Percentiles rank a stretch among this genome's conserved stretches.
Evolutionary conservation across 139 green algal genomes (phyloP).

Genomic region (Asterochloris sp.): DNA sequence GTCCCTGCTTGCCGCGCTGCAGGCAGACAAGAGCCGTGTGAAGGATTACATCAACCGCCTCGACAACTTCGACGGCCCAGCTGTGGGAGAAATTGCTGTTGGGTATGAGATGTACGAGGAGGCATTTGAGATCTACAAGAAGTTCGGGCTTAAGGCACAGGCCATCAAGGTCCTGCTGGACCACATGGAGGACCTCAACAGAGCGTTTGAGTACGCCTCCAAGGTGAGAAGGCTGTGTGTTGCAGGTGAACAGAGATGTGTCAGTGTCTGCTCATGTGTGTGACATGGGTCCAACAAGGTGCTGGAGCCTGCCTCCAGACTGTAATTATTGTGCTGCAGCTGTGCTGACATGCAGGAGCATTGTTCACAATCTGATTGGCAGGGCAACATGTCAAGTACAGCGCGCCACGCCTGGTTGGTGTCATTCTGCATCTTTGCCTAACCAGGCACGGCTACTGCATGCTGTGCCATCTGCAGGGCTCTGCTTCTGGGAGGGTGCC

Average conservation of each 20-base stretch:
- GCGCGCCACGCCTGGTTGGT: too few species aligned
- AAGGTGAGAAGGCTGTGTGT: conserved; percentile 30
- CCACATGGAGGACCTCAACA: conserved; percentile 80
- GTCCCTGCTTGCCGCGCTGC: background rate
- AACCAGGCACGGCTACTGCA: too few species aligned
- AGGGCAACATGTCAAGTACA: too few species aligned
- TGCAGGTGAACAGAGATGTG: background rate
- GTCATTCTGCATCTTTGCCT: too few species aligned
- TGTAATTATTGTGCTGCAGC: too few species aligned
- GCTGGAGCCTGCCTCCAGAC: too few species aligned
- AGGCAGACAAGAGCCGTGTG: conserved; percentile 55
- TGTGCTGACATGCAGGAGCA: too few species aligned
- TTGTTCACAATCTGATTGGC: too few species aligned
- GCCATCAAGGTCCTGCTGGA: conserved; percentile 90
- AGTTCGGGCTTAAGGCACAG: conserved; percentile 86
- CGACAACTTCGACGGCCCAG: conserved; percentile 97
- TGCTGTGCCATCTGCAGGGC: too few species aligned
- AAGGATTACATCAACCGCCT: conserved; percentile 98
- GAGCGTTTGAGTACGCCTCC: conserved; percentile 81
- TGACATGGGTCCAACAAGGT: too few species aligned
- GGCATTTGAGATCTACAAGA: conserved; percentile 98
- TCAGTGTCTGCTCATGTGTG: too few species aligned
- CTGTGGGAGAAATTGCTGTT: conserved; percentile 84
- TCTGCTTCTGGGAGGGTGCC: too few species aligned
- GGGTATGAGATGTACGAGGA: conserved; percentile 91